Evolutionary conservation across 768 basidiomycete species (phyloP).

Genomic region (Boletus rubroflammeus): DNA sequence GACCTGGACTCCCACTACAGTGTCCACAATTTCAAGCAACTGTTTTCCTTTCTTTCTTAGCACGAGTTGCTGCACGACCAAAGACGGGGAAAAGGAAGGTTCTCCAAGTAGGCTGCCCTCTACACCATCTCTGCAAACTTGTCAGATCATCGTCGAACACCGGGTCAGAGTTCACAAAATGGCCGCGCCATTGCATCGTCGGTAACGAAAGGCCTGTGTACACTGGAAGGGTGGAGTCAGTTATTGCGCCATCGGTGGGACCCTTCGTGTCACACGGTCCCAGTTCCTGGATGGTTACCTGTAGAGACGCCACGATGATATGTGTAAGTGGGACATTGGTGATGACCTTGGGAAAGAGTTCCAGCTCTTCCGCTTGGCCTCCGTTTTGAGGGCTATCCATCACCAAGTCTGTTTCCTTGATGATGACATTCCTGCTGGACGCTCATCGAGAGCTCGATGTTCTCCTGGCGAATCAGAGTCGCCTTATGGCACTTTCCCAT

Average conservation of each 20-base stretch:
- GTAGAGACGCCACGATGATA: not conserved
- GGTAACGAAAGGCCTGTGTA: slow-evolving; percentile 8
- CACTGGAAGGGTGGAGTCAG: slow-evolving; percentile 10
- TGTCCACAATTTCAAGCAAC: slow-evolving; percentile 11
- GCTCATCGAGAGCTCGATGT: slow-evolving; percentile 4
- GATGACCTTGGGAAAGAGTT: not conserved
- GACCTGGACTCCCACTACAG: slow-evolving; percentile 1
- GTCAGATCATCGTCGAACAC: slow-evolving; percentile 13
- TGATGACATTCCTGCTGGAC: not conserved
- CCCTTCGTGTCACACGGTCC: not conserved
- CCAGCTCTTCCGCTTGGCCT: slow-evolving; percentile 14
- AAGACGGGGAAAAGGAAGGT: slow-evolving; percentile 13
- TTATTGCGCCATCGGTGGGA: not conserved
- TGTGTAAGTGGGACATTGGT: too few relatives aligned
- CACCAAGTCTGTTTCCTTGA: not conserved
- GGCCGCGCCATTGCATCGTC: not conserved
- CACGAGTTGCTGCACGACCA: too few relatives aligned
- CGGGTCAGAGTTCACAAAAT: not conserved
- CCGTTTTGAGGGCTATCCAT: slow-evolving; percentile 15
- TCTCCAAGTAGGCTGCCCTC: slow-evolving; percentile 5
- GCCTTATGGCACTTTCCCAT: not conserved
- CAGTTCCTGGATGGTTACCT: not conserved
- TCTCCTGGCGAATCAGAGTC: not conserved
- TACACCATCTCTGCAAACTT: slow-evolving; percentile 15
- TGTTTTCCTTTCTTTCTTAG: slow-evolving; percentile 1